phyloP scores from a whole-genome alignment of 1,139 yeast species.

The Protomyces gravidus region DNA sequence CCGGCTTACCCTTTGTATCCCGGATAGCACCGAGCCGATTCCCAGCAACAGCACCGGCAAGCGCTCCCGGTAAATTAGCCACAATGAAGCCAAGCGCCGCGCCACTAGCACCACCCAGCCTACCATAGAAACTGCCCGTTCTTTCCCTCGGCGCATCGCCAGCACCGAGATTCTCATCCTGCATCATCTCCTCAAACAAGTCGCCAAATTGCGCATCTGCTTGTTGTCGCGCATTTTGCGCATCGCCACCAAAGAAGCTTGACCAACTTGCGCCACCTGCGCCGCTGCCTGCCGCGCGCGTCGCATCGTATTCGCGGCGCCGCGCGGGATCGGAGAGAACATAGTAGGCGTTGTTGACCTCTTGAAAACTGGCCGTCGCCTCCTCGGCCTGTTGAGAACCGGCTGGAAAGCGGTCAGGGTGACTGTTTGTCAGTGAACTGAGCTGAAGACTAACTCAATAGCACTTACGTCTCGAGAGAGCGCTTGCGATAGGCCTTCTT shows the following conservation, averaged over 20 bases:
- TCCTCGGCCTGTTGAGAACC: conserved; percentile 31
- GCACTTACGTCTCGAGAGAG: conserved; percentile 32
- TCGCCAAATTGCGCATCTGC: conserved; percentile 33
- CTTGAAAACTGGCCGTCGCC: conserved; percentile 34
- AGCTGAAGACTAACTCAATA: too few species aligned
- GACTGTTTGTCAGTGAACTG: conserved; percentile 3
- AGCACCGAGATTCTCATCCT: conserved; percentile 30
- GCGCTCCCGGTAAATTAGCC: conserved; percentile 35
- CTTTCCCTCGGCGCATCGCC: not conserved
- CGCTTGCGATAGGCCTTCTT: conserved; percentile 62
- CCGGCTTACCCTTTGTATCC: conserved; percentile 33
- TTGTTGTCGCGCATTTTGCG: conserved; percentile 22
- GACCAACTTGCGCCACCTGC: conserved; percentile 25
- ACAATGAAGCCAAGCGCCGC: conserved; percentile 35
- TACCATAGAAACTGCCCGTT: conserved; percentile 29
- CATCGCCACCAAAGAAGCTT: conserved; percentile 1
- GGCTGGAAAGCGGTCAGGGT: conserved; percentile 34
- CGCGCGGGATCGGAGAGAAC: conserved; percentile 33
- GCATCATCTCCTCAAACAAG: conserved; percentile 36
- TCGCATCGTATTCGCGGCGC: conserved; percentile 33
- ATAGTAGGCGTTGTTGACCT: conserved; percentile 35
- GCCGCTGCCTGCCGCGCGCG: conserved; percentile 25
- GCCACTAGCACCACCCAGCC: conserved; percentile 34
- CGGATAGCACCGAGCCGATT: conserved; percentile 34
- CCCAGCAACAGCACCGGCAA: conserved; percentile 35